phyloP scores from a whole-genome alignment of 148 eudicot species.

The Arctostaphylos glauca region DNA sequence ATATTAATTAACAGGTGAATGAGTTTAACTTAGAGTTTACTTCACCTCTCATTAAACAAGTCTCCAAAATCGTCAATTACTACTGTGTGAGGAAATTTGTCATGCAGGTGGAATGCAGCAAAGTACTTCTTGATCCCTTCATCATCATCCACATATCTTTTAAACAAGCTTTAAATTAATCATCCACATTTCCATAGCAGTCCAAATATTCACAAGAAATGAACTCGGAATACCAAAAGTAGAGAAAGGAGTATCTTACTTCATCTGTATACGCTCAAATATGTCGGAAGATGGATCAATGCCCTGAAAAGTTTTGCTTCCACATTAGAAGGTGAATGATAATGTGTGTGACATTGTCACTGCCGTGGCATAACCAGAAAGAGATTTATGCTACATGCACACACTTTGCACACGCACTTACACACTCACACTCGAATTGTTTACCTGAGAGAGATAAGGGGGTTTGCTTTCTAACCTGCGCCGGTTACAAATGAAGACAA shows the following conservation, averaged over 20 bases:
- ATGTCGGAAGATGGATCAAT: constrained; percentile 53
- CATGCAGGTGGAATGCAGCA: constrained; percentile 69
- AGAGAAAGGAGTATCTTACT: constrained; percentile 32
- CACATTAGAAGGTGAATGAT: neutral
- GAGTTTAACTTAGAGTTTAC: neutral
- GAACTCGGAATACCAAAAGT: neutral
- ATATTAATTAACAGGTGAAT: neutral
- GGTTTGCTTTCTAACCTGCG: constrained; percentile 19
- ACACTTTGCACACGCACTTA: no score
- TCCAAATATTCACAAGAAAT: neutral
- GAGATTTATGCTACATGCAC: no score
- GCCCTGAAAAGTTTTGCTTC: constrained; percentile 37
- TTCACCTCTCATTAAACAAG: constrained; percentile 55
- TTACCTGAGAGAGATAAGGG: constrained; percentile 15
- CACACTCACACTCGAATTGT: no score
- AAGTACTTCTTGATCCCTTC: constrained; percentile 63
- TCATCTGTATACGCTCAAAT: constrained; percentile 61
- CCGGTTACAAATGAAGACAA: constrained; percentile 29
- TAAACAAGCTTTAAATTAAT: neutral
- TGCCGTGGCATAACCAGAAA: no score
- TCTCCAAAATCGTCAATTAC: constrained; percentile 69
- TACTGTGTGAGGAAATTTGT: constrained; percentile 53
- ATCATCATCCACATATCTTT: constrained; percentile 70
- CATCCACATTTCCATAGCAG: neutral
- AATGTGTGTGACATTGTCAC: no score